Percentiles rank a stretch among this genome's conserved stretches.
Evolutionary conservation across 495 filamentous ascomycete genomes (phyloP).

Genomic region (Oleoguttula mirabilis): DNA sequence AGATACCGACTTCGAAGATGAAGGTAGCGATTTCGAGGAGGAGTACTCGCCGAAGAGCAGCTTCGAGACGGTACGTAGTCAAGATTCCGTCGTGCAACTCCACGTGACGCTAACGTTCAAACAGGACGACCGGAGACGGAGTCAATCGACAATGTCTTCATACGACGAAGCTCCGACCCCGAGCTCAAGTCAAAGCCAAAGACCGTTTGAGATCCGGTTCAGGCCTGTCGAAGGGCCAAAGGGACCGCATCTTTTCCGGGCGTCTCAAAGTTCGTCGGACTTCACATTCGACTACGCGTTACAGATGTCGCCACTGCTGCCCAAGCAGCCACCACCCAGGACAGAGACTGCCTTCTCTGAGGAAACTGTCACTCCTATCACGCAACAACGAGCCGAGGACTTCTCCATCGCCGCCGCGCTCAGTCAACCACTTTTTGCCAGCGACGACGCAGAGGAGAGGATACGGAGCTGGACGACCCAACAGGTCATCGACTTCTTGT

Average conservation of each 20-base stretch:
- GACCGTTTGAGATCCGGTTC: slow-evolving; percentile 35
- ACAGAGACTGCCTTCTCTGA: slow-evolving; percentile 24
- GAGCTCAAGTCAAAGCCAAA: slow-evolving; percentile 33
- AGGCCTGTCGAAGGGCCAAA: slow-evolving; percentile 65
- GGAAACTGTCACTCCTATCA: slow-evolving; percentile 18
- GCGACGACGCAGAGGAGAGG: slow-evolving; percentile 27
- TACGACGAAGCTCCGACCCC: slow-evolving; percentile 66
- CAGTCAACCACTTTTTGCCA: slow-evolving; percentile 33
- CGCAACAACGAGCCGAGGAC: slow-evolving; percentile 3
- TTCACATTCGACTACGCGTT: slow-evolving; percentile 45
- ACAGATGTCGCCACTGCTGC: slow-evolving; percentile 49
- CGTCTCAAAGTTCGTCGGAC: slow-evolving; percentile 38
- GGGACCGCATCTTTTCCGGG: slow-evolving; percentile 82
- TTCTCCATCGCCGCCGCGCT: slow-evolving; percentile 11
- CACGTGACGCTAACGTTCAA: neutral
- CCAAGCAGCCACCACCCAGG: slow-evolving; percentile 25
- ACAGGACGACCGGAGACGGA: slow-evolving; percentile 43
- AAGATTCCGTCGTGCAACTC: too few species aligned
- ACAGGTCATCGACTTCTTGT: slow-evolving; percentile 75
- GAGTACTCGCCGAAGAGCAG: slow-evolving; percentile 53
- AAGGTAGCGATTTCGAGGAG: slow-evolving; percentile 35
- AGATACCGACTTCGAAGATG: slow-evolving; percentile 60
- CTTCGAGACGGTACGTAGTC: slow-evolving; percentile 42
- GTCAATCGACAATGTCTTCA: slow-evolving; percentile 63
- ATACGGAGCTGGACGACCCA: slow-evolving; percentile 55